Percentiles rank a stretch among this genome's conserved stretches.
Conservation (phyloP, 805 yeast genomes). For the Teunomyces aglyptinius region DNA sequence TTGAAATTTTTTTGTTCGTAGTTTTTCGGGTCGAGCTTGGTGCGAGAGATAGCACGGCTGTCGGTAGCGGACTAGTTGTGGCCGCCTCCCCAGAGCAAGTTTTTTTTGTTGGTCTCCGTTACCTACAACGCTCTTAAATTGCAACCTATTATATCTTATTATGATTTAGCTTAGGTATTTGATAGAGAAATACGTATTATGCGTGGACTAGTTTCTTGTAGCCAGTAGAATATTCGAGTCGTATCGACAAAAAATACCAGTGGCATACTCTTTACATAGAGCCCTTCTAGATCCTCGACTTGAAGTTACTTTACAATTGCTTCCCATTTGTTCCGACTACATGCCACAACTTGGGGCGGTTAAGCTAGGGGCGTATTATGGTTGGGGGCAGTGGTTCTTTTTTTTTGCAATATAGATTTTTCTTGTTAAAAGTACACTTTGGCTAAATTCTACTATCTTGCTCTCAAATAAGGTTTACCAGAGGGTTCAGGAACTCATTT, state of each 20-base stretch:
- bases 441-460: neutral
- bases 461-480: neutral
- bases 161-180: neutral
- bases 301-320: neutral
- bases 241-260: no score
- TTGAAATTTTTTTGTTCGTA: conserved; percentile 5
- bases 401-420: neutral
- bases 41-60: conserved; percentile 2
- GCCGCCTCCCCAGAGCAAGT: neutral
- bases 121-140: neutral
- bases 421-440: neutral
- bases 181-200: neutral
- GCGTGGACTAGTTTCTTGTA: no score
- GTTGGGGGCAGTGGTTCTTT: neutral
- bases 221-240: no score
- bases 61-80: neutral
- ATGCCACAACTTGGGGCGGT: neutral
- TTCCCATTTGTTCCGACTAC: neutral
- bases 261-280: no score
- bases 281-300: neutral
- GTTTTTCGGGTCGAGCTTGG: conserved; percentile 1
- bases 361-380: neutral
- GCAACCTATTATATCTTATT: neutral
- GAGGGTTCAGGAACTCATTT: neutral
- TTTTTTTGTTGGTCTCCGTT: neutral